Conservation (phyloP, 768 basidiomycete genomes). For the Panellus pusillus region DNA sequence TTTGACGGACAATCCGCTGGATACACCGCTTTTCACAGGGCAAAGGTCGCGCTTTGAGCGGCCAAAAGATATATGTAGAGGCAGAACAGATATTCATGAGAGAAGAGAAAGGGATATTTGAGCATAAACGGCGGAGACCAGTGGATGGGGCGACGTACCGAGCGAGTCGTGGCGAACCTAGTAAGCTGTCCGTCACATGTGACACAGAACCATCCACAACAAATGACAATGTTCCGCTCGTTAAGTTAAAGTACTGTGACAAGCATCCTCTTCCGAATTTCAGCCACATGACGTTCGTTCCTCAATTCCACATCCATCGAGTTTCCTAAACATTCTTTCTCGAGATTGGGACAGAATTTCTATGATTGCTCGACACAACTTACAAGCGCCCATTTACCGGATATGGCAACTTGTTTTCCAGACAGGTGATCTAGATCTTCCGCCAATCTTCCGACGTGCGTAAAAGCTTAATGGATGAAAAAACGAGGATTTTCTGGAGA, state of each 20-base stretch:
- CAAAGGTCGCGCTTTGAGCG: neutral
- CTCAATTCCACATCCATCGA: no score
- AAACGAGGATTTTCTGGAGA: no score
- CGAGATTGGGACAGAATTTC: neutral
- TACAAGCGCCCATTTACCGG: neutral
- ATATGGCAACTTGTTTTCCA: constrained; percentile 17
- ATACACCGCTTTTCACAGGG: constrained; percentile 4
- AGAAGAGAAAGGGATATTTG: neutral
- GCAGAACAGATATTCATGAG: neutral
- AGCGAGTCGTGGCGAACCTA: constrained; percentile 20
- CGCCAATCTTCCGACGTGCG: neutral
- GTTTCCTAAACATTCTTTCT: neutral
- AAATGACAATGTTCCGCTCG: neutral
- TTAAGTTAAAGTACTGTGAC: constrained; percentile 5
- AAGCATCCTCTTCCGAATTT: neutral
- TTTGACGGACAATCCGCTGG: neutral
- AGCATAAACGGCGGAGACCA: neutral
- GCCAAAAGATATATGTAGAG: neutral
- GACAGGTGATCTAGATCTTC: neutral
- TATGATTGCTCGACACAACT: neutral
- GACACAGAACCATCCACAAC: constrained; percentile 15
- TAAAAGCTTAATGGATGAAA: no score
- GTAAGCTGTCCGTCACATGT: constrained; percentile 12
- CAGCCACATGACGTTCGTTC: no score
- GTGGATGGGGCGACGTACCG: constrained; percentile 1